A percentile compares a stretch with the other conserved stretches of the same genome.
phyloP scores from a whole-genome alignment of 2,329 filamentous ascomycete genomes.

The Colletotrichum echinochloae region DNA sequence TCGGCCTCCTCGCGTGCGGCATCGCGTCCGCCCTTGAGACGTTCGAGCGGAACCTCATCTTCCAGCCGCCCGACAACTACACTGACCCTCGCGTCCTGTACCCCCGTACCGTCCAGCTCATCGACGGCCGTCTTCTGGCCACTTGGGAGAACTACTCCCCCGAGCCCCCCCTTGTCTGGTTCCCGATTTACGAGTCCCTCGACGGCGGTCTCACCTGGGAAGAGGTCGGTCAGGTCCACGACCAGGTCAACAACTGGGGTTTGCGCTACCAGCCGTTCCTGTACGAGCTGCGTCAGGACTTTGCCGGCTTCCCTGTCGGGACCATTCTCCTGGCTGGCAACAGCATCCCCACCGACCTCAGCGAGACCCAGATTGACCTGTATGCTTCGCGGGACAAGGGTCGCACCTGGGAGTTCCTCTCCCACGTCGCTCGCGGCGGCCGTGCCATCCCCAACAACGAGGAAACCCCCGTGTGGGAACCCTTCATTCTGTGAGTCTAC shows the following conservation, averaged over 20 bases:
- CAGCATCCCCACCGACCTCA: constrained; percentile 70
- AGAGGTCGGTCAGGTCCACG: constrained; percentile 71
- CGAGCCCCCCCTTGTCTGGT: constrained; percentile 66
- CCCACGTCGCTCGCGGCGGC: constrained; percentile 73
- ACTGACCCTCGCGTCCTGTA: constrained; percentile 59
- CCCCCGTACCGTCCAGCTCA: constrained; percentile 57
- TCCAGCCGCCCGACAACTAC: constrained; percentile 57
- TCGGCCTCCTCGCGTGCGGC: constrained; percentile 26
- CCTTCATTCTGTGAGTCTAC: constrained; percentile 65
- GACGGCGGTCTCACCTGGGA: constrained; percentile 71
- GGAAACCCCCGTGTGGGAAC: constrained; percentile 78
- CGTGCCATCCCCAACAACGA: constrained; percentile 72
- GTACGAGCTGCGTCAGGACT: constrained; percentile 68
- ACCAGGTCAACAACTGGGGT: constrained; percentile 73
- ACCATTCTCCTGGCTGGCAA: constrained; percentile 73
- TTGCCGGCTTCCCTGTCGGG: constrained; percentile 70
- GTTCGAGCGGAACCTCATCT: constrained; percentile 52
- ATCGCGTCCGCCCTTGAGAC: constrained; percentile 40
- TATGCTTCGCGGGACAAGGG: constrained; percentile 74
- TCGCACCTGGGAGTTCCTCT: constrained; percentile 74
- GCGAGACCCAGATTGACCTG: constrained; percentile 74
- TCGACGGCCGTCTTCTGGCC: constrained; percentile 60
- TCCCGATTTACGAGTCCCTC: constrained; percentile 65
- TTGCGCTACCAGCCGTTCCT: constrained; percentile 77
- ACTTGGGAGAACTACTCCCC: constrained; percentile 70